These are phyloP conservation scores for Diaporthe aspalathi DNA, from an alignment of 2,329 filamentous ascomycete species.

Conservation along the genomic window DNA sequence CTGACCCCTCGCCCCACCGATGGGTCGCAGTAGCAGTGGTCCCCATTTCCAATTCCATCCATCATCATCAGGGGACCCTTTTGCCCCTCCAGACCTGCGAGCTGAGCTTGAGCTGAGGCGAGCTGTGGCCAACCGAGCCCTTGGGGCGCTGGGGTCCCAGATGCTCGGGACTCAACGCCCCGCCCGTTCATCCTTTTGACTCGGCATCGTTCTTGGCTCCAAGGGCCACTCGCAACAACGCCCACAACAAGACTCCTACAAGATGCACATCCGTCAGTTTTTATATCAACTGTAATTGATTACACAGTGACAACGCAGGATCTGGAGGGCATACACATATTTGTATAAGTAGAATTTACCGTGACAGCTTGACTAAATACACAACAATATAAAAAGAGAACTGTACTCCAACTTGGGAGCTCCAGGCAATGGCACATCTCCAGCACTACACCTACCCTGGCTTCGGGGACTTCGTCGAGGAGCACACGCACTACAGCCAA, in stretches of 20 bases:
- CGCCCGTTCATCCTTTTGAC: slow-evolving; percentile 20
- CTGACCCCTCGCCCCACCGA: slow-evolving; percentile 15
- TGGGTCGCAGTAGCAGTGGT: slow-evolving; percentile 3
- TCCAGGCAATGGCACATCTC: slow-evolving; percentile 6
- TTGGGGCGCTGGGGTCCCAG: not conserved
- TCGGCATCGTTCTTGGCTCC: slow-evolving; percentile 26
- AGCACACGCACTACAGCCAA: slow-evolving; percentile 18
- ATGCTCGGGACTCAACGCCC: slow-evolving; percentile 7
- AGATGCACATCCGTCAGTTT: not conserved
- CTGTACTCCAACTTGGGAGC: not conserved
- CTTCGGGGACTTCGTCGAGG: slow-evolving; percentile 15
- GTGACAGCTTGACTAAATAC: not conserved
- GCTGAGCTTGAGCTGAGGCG: slow-evolving; percentile 9
- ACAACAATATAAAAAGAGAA: not conserved
- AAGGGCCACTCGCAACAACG: too few relatives aligned
- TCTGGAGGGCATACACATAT: too few relatives aligned
- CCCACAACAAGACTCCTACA: not conserved
- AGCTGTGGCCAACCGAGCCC: slow-evolving; percentile 22
- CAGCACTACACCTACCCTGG: slow-evolving; percentile 9
- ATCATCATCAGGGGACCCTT: not conserved
- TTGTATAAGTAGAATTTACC: too few relatives aligned
- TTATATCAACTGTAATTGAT: not conserved
- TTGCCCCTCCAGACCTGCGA: not conserved
- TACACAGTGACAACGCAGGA: not conserved
- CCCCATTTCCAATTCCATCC: too few relatives aligned